phyloP scores from a whole-genome alignment of 116 monocot genomes.

The Trichopus zeylanicus region DNA sequence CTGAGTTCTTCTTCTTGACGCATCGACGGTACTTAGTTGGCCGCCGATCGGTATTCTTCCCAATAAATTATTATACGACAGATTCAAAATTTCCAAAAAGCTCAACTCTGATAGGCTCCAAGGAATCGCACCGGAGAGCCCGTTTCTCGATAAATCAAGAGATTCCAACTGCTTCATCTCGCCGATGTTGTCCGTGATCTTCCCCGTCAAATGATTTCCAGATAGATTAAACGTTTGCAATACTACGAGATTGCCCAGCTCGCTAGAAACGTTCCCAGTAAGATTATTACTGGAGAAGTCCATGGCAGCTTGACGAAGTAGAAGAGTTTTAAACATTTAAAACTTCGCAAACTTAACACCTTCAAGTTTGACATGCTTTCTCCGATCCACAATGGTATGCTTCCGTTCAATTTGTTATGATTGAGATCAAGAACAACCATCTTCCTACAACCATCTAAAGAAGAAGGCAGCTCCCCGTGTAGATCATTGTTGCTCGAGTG shows the following conservation, averaged over 20 bases:
- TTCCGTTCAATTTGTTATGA: slow-evolving; percentile 5
- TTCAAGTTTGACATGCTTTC: neutral
- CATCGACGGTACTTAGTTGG: no score
- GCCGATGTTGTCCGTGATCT: no score
- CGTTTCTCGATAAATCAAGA: neutral
- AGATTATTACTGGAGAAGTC: no score
- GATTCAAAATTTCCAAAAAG: neutral
- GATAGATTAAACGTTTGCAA: no score
- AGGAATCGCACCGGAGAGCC: neutral
- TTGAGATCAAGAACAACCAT: slow-evolving; percentile 13
- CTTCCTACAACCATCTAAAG: neutral
- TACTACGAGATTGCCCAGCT: no score
- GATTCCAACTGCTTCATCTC: no score
- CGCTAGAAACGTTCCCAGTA: no score
- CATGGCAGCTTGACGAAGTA: no score
- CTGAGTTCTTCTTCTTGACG: no score
- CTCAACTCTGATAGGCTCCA: neutral
- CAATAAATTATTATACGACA: neutral
- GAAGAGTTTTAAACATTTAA: no score
- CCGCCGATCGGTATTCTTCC: neutral
- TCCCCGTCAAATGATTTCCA: no score
- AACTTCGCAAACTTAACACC: neutral
- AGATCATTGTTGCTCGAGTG: slow-evolving; percentile 9
- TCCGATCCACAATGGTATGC: slow-evolving; percentile 16
- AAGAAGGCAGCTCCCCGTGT: slow-evolving; percentile 3